Evolutionary conservation across 352 stramenopile species (phyloP), one percentile per base, ranked within the genome.

Genomic region (Blastocystis sp.): DNA sequence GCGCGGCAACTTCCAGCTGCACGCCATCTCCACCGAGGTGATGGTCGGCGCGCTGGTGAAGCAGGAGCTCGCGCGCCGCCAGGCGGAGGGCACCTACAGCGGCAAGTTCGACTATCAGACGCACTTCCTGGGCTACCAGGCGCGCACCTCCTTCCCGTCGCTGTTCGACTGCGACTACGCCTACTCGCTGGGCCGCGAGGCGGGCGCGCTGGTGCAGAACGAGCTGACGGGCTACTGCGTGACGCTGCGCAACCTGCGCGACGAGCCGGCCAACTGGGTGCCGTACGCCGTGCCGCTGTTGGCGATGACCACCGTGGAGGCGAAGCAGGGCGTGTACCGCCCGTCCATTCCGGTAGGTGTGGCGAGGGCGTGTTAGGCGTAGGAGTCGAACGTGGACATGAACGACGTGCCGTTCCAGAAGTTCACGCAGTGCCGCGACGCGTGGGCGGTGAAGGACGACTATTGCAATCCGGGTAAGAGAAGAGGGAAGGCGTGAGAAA

Each of bases 141-240:
- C 82, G 45, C 63, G 90, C 17, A 69, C 38, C 48, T 54, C 87
- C 34, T 40, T 90, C 64, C 87, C 82, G 59, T 91, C 89, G 60
- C 91, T 92, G 68, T 92, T 92, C 84, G 91, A 92, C 68, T 92
- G 89, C 63, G 89, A 91, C 52, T 92, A 91, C 38, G 91, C 74
- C 3, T 92, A 90, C 59, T 87, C 90, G 34, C 80, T 92, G 43
- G 91, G 91, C 24, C 76, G 89, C 17, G 76, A 78, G 21, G 91
- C 90, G 54, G 89, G 89, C 14, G 88, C 82, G 48, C 87, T 92
- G 3, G 87, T 92, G 34, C 76, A 89, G 87, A 89, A 80, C 48
- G 42, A 84, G 24, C 42, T 89, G 60, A 92, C 24, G 60, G 91
- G 91, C 21, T 92, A 91, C 78, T 21, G 90, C 24, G 52, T 28